These are phyloP conservation scores for Coemansia sp. DNA, from an alignment of 192 early-diverging fungal genomes.

Conservation along the genomic window DNA sequence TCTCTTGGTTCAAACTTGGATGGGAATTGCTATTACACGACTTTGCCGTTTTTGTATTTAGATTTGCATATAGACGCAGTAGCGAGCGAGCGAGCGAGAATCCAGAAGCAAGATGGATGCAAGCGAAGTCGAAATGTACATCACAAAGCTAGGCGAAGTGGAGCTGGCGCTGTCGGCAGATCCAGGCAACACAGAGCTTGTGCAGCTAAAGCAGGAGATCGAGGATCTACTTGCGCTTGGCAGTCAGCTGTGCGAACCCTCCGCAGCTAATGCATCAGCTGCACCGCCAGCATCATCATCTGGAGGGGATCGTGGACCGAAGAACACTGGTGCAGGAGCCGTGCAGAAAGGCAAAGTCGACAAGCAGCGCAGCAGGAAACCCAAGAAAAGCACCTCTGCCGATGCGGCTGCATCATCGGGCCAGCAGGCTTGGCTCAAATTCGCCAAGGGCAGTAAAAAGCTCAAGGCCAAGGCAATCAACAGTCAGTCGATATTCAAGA, in stretches of 20 bases:
- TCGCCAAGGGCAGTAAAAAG: slow-evolving; percentile 43
- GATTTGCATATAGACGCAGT: neutral
- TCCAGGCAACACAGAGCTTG: slow-evolving; percentile 42
- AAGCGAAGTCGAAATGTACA: slow-evolving; percentile 37
- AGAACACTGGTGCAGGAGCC: neutral
- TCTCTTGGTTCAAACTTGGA: too few species aligned
- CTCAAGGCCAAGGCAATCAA: slow-evolving; percentile 53
- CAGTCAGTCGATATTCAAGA: slow-evolving; percentile 49
- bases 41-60: neutral
- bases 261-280: slow-evolving; percentile 1
- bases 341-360: slow-evolving; percentile 20
- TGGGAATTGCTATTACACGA: neutral
- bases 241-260: slow-evolving; percentile 17
- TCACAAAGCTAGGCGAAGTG: slow-evolving; percentile 38
- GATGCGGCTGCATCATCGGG: slow-evolving; percentile 11
- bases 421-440: slow-evolving; percentile 54
- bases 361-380: slow-evolving; percentile 16
- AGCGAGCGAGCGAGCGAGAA: neutral
- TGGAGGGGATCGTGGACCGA: neutral
- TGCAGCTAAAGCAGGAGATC: slow-evolving; percentile 39
- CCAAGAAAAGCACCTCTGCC: slow-evolving; percentile 5
- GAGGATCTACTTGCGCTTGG: slow-evolving; percentile 31
- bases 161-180: slow-evolving; percentile 46
- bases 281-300: slow-evolving; percentile 1
- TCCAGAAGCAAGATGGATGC: slow-evolving; percentile 23